Evolutionary conservation across 2,329 filamentous ascomycete genomes (phyloP), one percentile per base, ranked within the genome.

Genomic region (Piedraia hortae): DNA sequence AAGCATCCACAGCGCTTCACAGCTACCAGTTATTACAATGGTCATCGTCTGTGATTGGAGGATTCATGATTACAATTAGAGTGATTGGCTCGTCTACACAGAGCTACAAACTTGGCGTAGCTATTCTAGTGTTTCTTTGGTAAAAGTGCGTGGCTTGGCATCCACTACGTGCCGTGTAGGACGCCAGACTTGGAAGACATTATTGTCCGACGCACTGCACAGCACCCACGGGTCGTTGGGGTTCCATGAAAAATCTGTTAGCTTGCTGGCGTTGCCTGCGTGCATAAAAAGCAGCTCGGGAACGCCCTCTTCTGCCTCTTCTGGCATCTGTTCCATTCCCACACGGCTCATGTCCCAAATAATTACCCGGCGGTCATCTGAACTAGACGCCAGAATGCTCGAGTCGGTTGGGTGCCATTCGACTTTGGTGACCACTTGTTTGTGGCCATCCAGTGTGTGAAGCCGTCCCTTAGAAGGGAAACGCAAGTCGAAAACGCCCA

Each of bases 261-360:
- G 64, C 33, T 88, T 72, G 48, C 91, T 91, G 6, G 85, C 97
- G 51, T 97, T 88, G 14, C 85, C 85, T 28, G 85, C 85, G 39
- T 97, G 85, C 80, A 97, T 93, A 50, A 97, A 97, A 2, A 97
- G 53, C 72, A 97, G 56, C 47, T 97, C 85, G 22, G 85, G 82
- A 2, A 80, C 74, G 0, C 85, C 85, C 41, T 97, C 85, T 35
- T 93, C 82, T 21, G 71, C 70, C 45, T 97, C 85, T 33, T 97
- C 88, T 2, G 78, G 77, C 6, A 74, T 69, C 47, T 93, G 85
- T 49, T 97, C 85, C 39, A 89, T 77, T 21, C 88, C 85, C 19
- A 88, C 71, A 24, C 71, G 65, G 36, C 75, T 80, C 19, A 93
- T 56, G 42, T 97, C 85, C 85, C 85, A 97, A 51, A 93, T 85